A percentile compares a stretch with the other conserved stretches of the same genome.
phyloP scores from a whole-genome alignment of 305 asterid genomes.

The Solanum hybrid region DNA sequence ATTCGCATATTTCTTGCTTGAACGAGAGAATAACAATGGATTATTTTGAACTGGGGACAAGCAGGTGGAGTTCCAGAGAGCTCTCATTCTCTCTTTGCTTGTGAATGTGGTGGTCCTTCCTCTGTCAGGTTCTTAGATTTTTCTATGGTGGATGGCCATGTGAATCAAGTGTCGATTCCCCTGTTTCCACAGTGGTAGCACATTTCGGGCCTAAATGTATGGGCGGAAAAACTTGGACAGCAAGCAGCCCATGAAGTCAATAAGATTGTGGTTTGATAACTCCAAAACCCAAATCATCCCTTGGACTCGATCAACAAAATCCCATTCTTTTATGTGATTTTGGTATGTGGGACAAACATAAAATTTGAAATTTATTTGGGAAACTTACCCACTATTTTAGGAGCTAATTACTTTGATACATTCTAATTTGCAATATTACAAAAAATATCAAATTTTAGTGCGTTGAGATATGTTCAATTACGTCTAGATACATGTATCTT shows the following conservation, averaged over 20 bases:
- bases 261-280: background rate
- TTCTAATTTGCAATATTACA: too few species aligned
- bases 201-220: background rate
- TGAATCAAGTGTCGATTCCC: background rate
- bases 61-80: constrained; percentile 7
- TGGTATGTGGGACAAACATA: background rate
- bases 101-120: background rate
- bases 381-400: background rate
- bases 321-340: background rate
- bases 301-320: background rate
- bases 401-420: background rate
- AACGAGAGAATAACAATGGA: constrained; percentile 8
- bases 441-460: too few species aligned
- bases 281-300: background rate
- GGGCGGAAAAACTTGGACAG: background rate
- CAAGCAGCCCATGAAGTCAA: background rate
- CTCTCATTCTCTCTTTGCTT: constrained; percentile 26
- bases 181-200: background rate
- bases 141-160: background rate
- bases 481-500: too few species aligned
- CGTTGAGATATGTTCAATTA: background rate
- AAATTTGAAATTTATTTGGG: background rate
- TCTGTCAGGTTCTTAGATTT: background rate
- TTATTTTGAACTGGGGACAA: constrained; percentile 17
- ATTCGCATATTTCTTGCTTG: constrained; percentile 5